Evolutionary conservation across 495 filamentous ascomycete species (phyloP), one percentile per base, ranked within the genome.

Genomic region (Lophiotrema nucula): DNA sequence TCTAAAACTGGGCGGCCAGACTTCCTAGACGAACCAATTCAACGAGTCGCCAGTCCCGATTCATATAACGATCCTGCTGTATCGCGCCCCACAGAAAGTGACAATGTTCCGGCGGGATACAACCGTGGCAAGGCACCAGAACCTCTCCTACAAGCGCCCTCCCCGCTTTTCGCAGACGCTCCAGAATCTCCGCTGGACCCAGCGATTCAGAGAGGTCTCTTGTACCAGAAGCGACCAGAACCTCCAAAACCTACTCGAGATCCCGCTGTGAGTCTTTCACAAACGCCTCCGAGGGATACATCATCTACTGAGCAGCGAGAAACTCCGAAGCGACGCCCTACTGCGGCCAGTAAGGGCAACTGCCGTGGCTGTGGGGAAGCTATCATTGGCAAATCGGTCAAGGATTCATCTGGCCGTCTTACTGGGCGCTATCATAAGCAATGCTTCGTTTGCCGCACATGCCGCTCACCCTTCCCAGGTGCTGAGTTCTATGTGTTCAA

Each of bases 381-480:
- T 6, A 98, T 98, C 66, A 81, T 80, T 39, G 93, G 93, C 18
- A 97, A 96, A 70, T 96, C 92, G 0, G 83, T 98, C 43, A 93
- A 91, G 24, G 93, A 89, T 13, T 91, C 92, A 1, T 93, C 97
- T 60, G 95, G 95, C 19, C 87, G 92, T 41, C 79, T 98, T 3
- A 95, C 92, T 1, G 93, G 93, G 0, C 84, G 90, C 31, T 98
- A 96, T 66, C 93, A 98, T 72, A 91, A 92, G 63, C 79, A 84
- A 13, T 98, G 93, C 67, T 97, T 98, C 69, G 88, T 92, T 3
- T 98, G 93, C 76, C 82, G 82, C 2, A 89, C 88, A 5, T 98
- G 93, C 75, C 73, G 74, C 12, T 80, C 82, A 22, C 88, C 92
- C 2, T 98, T 98, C 66, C 77, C 83, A 42, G 92, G 92, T 0